phyloP scores from a whole-genome alignment of 176 grass and related monocot genomes.

The Coix lacrymajobi region DNA sequence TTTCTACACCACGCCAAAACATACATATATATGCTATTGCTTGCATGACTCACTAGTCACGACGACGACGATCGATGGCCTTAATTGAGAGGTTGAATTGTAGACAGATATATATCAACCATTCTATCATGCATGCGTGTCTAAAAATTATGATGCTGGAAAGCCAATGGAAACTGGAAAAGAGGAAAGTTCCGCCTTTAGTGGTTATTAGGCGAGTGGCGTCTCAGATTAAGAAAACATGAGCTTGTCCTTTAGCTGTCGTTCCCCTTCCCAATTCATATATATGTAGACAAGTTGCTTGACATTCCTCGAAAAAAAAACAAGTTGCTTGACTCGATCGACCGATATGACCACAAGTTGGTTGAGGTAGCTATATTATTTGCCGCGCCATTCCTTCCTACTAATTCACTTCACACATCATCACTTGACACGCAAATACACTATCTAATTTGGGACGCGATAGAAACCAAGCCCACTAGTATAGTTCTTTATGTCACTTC shows the following conservation, averaged over 20 bases:
- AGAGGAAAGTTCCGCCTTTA: background rate
- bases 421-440: background rate
- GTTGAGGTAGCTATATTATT: background rate
- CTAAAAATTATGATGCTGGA: background rate
- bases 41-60: background rate
- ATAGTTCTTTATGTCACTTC: background rate
- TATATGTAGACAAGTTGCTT: background rate
- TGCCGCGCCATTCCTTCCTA: background rate
- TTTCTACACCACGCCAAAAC: background rate
- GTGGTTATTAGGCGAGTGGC: slow-evolving; percentile 1
- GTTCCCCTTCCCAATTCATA: background rate
- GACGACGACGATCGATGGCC: background rate
- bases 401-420: background rate
- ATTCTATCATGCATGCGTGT: no score
- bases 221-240: slow-evolving; percentile 24
- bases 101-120: background rate
- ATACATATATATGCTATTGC: no score
- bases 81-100: background rate
- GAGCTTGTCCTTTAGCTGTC: slow-evolving; percentile 34
- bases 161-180: background rate
- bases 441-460: background rate
- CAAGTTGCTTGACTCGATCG: slow-evolving; percentile 6
- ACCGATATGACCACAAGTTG: background rate
- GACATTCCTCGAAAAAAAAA: no score
- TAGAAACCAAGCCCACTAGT: background rate